A percentile compares a stretch with the other conserved stretches of the same genome.
These are phyloP conservation scores for Vitis amurensis DNA, from an alignment of 164 flowering plant genomes.

Conservation along the genomic window DNA sequence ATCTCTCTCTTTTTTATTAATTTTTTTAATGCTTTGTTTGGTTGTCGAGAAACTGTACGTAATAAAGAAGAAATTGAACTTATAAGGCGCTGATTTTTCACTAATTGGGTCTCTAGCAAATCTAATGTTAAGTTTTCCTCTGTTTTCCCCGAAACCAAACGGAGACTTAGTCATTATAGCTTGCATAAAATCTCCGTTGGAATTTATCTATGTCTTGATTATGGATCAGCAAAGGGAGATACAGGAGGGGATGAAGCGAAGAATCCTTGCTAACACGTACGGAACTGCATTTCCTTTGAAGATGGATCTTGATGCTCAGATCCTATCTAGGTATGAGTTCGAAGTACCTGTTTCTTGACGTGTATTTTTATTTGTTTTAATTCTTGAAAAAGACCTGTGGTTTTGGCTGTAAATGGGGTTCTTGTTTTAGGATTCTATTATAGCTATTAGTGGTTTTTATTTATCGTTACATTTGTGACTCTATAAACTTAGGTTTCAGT, in stretches of 20 bases:
- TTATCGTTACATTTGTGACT: no score
- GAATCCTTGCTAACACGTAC: slow-evolving; percentile 54
- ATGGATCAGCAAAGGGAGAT: slow-evolving; percentile 37
- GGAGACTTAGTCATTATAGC: no score
- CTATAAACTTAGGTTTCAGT: no score
- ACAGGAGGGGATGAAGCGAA: slow-evolving; percentile 55
- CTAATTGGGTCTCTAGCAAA: not conserved
- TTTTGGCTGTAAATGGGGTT: no score
- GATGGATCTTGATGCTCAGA: slow-evolving; percentile 80
- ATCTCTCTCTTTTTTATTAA: slow-evolving; percentile 4
- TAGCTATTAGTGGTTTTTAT: no score
- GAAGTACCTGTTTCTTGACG: not conserved
- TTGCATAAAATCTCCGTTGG: no score
- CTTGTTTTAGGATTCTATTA: no score
- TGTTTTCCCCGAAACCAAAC: not conserved
- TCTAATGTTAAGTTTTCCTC: not conserved
- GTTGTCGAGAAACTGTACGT: not conserved
- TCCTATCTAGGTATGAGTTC: slow-evolving; percentile 62
- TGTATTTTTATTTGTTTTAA: no score
- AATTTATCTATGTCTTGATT: no score
- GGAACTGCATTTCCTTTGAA: slow-evolving; percentile 83
- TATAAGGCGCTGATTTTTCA: not conserved
- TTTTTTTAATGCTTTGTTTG: not conserved
- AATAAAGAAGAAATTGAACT: no score
- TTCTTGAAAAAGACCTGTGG: no score